phyloP scores from a whole-genome alignment of 495 filamentous ascomycete genomes.

The Clohesyomyces aquaticus region DNA sequence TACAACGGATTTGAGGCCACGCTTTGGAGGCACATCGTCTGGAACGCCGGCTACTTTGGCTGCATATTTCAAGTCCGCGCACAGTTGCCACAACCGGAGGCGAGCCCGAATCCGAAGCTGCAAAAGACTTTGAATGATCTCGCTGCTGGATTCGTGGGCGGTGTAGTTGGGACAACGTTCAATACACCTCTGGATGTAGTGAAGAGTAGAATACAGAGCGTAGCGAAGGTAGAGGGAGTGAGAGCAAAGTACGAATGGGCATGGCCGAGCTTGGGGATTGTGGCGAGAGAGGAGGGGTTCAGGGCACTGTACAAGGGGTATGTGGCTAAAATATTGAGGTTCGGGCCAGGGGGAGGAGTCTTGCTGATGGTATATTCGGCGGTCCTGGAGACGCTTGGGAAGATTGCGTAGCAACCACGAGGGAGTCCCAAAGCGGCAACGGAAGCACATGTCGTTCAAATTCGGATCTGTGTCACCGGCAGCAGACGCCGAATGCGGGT shows the following conservation, averaged over 20 bases:
- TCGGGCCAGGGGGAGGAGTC: slow-evolving; percentile 34
- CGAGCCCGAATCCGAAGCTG: slow-evolving; percentile 10
- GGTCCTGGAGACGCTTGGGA: slow-evolving; percentile 25
- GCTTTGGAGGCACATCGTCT: slow-evolving; percentile 36
- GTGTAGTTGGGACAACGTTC: slow-evolving; percentile 33
- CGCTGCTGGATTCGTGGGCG: slow-evolving; percentile 31
- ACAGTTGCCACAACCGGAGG: slow-evolving; percentile 15
- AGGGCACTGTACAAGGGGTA: slow-evolving; percentile 36
- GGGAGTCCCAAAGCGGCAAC: background rate
- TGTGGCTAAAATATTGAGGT: slow-evolving; percentile 34
- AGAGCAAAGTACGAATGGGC: slow-evolving; percentile 34
- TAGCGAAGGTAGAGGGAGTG: slow-evolving; percentile 27
- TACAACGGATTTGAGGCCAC: slow-evolving; percentile 37
- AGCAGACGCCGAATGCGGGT: background rate
- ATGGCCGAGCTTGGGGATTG: slow-evolving; percentile 31
- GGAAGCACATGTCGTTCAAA: background rate
- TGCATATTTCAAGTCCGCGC: slow-evolving; percentile 34
- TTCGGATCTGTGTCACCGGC: background rate
- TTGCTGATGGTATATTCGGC: slow-evolving; percentile 29
- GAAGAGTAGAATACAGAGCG: slow-evolving; percentile 36
- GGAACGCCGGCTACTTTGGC: slow-evolving; percentile 36
- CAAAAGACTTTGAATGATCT: slow-evolving; percentile 34
- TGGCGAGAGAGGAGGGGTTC: slow-evolving; percentile 33
- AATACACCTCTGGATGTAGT: slow-evolving; percentile 37
- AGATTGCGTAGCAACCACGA: slow-evolving; percentile 2